Evolutionary conservation across 2,329 filamentous ascomycete genomes (phyloP).

Genomic region (Triangularia verruculosa): DNA sequence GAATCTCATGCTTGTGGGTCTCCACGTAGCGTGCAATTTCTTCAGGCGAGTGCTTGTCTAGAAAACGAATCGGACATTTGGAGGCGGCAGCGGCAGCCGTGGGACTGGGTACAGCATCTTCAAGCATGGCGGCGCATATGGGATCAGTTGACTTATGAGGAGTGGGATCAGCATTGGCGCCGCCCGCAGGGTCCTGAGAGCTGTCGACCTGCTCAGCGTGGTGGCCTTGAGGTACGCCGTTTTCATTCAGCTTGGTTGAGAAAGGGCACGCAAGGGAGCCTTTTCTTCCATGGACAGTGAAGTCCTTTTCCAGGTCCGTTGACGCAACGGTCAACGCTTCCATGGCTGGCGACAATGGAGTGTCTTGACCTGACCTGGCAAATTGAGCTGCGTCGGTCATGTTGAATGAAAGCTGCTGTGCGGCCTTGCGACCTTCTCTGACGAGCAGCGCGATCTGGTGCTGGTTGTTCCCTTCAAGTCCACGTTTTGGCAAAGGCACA

Average conservation of each 20-base stretch:
- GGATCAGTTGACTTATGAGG: conserved; percentile 55
- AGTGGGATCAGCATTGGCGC: conserved; percentile 37
- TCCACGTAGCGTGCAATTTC: conserved; percentile 93
- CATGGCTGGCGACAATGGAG: conserved; percentile 38
- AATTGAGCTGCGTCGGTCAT: conserved; percentile 49
- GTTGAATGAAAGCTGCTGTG: conserved; percentile 49
- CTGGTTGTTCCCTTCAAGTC: conserved; percentile 42
- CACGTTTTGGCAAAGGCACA: conserved; percentile 54
- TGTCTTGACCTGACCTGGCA: conserved; percentile 48
- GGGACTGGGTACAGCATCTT: conserved; percentile 55
- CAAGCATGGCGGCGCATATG: conserved; percentile 62
- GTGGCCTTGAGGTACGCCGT: conserved; percentile 15
- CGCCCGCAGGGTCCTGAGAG: conserved; percentile 22
- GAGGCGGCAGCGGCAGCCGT: conserved; percentile 43
- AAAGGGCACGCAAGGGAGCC: conserved; percentile 82
- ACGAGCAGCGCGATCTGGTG: conserved; percentile 63
- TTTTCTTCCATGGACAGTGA: conserved; percentile 79
- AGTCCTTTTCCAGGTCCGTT: conserved; percentile 78
- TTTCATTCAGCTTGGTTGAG: conserved; percentile 43
- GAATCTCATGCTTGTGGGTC: conserved; percentile 91
- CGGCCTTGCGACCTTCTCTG: conserved; percentile 60
- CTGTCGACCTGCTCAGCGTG: conserved; percentile 19
- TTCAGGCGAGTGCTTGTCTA: conserved; percentile 89
- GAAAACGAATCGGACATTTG: conserved; percentile 88
- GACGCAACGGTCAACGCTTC: conserved; percentile 55